A percentile compares a stretch with the other conserved stretches of the same genome.
Conservation (phyloP, 2,329 filamentous ascomycete genomes). For the Microdochium trichocladiopsis region DNA sequence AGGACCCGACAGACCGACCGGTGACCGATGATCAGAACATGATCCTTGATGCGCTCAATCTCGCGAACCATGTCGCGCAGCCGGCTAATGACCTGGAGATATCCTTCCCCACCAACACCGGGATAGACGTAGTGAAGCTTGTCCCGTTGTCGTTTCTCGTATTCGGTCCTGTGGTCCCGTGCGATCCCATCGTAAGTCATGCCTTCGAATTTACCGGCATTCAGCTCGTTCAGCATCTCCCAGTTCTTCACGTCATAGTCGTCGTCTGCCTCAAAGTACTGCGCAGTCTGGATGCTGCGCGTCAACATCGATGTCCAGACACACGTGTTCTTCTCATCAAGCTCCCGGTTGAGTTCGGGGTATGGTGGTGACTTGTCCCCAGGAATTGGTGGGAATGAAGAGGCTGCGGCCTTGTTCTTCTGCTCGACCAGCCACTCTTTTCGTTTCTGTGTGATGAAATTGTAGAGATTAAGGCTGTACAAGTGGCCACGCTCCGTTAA, state of each 20-base stretch:
- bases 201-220: constrained; percentile 87
- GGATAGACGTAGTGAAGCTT: constrained; percentile 97
- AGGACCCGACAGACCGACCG: constrained; percentile 87
- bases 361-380: constrained; percentile 94
- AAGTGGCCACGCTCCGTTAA: constrained; percentile 72
- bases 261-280: constrained; percentile 84
- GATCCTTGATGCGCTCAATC: constrained; percentile 94
- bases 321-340: constrained; percentile 84
- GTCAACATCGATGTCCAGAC: constrained; percentile 98
- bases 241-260: constrained; percentile 96
- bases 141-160: constrained; percentile 68
- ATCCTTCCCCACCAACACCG: constrained; percentile 90
- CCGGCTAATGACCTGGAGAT: constrained; percentile 93
- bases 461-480: constrained; percentile 74
- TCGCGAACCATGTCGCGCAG: constrained; percentile 93
- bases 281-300: constrained; percentile 79
- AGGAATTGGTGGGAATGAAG: constrained; percentile 80
- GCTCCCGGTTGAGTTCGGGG: constrained; percentile 67
- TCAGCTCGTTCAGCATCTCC: constrained; percentile 96
- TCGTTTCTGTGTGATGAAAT: constrained; percentile 77
- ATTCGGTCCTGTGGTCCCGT: constrained; percentile 72
- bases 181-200: constrained; percentile 91
- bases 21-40: constrained; percentile 87
- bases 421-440: constrained; percentile 78
- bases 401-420: constrained; percentile 66